These are phyloP conservation scores for Urochloa ruziziensis DNA, from an alignment of 176 grass and related monocot species.

Conservation along the genomic window DNA sequence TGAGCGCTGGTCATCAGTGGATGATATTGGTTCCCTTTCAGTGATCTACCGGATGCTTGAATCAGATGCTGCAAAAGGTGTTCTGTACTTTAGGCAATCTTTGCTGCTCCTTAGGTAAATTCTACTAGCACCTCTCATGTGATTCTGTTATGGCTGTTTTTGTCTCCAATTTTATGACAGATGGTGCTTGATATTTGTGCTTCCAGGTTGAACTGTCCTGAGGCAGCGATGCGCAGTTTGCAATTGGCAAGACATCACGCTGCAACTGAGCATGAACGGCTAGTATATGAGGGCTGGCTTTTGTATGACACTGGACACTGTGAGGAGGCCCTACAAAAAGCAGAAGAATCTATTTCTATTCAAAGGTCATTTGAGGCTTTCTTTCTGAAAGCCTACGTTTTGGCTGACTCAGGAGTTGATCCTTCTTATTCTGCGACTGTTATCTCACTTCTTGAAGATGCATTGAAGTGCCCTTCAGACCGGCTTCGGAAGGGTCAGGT, in stretches of 20 bases:
- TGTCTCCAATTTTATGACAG: neutral
- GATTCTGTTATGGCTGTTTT: conserved; percentile 26
- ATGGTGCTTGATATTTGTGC: conserved; percentile 23
- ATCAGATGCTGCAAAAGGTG: conserved; percentile 81
- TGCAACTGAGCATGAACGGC: conserved; percentile 60
- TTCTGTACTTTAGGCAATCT: conserved; percentile 92
- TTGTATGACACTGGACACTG: conserved; percentile 91
- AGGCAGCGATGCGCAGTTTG: conserved; percentile 88
- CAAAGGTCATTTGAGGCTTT: conserved; percentile 97
- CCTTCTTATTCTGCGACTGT: conserved; percentile 66
- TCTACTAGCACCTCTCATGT: conserved; percentile 7
- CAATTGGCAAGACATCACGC: conserved; percentile 81
- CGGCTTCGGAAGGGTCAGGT: conserved; percentile 97
- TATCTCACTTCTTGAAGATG: conserved; percentile 93
- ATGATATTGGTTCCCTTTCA: conserved; percentile 90
- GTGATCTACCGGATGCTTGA: conserved; percentile 93
- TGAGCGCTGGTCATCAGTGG: conserved; percentile 81
- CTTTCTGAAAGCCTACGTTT: conserved; percentile 96
- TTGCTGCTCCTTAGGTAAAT: conserved; percentile 89
- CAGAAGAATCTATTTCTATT: conserved; percentile 81
- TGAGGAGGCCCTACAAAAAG: conserved; percentile 77
- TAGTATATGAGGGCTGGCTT: conserved; percentile 94
- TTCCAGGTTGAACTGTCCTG: conserved; percentile 81
- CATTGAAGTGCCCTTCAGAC: conserved; percentile 88
- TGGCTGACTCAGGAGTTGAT: conserved; percentile 88